Evolutionary conservation across 257 asterid species (phyloP), one percentile per base, ranked within the genome.

Genomic region (Salvia splendens): DNA sequence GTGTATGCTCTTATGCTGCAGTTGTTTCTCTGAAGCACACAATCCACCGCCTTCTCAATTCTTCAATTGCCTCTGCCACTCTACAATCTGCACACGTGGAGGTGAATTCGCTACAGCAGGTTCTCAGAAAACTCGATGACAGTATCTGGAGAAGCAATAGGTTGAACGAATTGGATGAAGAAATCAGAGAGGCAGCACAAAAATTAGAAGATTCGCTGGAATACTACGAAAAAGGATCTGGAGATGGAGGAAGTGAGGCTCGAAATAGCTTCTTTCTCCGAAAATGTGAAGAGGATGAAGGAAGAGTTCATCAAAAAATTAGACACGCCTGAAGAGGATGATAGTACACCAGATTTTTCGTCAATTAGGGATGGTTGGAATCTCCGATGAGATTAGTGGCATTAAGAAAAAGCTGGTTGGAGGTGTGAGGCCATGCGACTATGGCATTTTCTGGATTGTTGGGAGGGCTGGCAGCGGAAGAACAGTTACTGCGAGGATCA

Each of bases 1-100:
- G n/a, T n/a, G n/a, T n/a, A n/a, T n/a, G n/a, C n/a, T n/a, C 63
- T 57, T 35, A 57, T 57, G 46, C 64, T 57, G 64, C 64, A 0
- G 64, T 35, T 12, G 28, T 60, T 10, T 60, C 65, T 17, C 65
- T 60, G 4, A 60, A 60, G 65, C 50, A 38, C 65, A 60, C 50
- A 0, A 60, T 60, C 15, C 15, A 60, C 16, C 16, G 36, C 65
- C 50, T 60, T 60, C 51, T 60, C 65, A 40, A 17, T 60, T 60
- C 65, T 6, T 14, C 48, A 35, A 1, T 58, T 35, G 47, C 30
- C 28, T 35, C 41, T 40, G 16, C 35, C 35, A 16, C 14, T 60
- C 15, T 60, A n/a, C 15, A 40, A 38, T 17, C 10, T 38, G 35
- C 65, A 38, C 11, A 17, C 8, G 16, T 1, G 36, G 65, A 60